Percentiles rank a stretch among this genome's conserved stretches.
These are phyloP conservation scores for Eucalyptus sp. DNA, from an alignment of 345 rosid genomes.

Conservation along the genomic window DNA sequence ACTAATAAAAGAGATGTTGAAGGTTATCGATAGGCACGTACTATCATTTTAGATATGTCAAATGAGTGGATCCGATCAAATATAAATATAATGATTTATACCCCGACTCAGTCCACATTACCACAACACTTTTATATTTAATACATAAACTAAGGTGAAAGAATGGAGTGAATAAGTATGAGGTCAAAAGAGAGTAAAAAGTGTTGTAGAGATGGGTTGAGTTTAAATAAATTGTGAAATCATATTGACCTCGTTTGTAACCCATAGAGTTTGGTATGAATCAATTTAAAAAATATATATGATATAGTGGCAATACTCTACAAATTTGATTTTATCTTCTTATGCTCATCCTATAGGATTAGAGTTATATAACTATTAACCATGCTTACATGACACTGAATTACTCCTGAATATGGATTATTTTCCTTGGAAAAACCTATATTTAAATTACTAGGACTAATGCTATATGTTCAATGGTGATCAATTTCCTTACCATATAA, in stretches of 20 bases:
- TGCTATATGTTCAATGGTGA: background rate
- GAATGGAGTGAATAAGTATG: too few relatives aligned
- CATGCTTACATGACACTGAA: background rate
- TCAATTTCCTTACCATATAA: background rate
- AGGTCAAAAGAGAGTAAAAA: too few relatives aligned
- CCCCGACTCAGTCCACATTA: fast-evolving
- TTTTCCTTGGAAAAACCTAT: background rate
- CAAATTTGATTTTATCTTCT: background rate
- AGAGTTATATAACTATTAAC: background rate
- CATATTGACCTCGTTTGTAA: too few relatives aligned
- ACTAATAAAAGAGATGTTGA: background rate
- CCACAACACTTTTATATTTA: too few relatives aligned
- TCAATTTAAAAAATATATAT: too few relatives aligned
- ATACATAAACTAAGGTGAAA: too few relatives aligned
- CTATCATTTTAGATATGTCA: background rate
- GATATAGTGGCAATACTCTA: background rate
- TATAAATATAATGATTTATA: too few relatives aligned
- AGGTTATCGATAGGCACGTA: background rate
- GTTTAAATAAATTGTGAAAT: too few relatives aligned
- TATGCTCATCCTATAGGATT: background rate
- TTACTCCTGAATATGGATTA: background rate
- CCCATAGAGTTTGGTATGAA: fast-evolving
- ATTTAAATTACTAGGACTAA: background rate
- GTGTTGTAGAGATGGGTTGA: too few relatives aligned
- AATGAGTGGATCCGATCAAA: background rate